phyloP scores from a whole-genome alignment of 225 moss, liverwort and hornwort species.

The Climacium dendroides region DNA sequence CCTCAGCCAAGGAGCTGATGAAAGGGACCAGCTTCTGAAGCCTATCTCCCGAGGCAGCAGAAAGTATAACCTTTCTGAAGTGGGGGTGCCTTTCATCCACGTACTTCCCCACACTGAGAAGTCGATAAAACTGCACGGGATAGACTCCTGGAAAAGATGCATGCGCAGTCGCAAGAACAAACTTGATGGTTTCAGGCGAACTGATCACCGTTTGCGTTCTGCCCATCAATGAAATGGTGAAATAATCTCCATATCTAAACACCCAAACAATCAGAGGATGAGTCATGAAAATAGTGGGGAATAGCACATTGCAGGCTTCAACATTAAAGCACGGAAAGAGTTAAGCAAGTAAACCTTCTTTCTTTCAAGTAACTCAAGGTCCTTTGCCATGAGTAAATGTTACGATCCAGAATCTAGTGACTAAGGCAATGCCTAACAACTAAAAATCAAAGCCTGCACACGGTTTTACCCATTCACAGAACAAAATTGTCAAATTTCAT shows the following conservation, averaged over 20 bases:
- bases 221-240: not conserved
- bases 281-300: not conserved
- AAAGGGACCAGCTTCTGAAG: not conserved
- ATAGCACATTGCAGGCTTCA: not conserved
- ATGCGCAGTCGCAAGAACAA: not conserved
- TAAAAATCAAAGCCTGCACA: not conserved
- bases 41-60: not conserved
- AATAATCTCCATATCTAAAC: slow-evolving; percentile 1
- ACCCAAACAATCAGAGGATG: not conserved
- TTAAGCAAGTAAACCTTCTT: not conserved
- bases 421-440: not conserved
- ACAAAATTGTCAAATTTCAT: not conserved
- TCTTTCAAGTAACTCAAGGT: not conserved
- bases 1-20: slow-evolving; percentile 7
- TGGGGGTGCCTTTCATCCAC: not conserved
- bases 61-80: not conserved
- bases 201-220: not conserved
- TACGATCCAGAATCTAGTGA: not conserved
- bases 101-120: not conserved
- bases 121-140: rapidly evolving
- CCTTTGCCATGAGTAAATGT: not conserved
- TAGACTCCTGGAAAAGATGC: not conserved
- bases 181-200: slow-evolving; percentile 7
- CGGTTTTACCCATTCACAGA: not conserved
- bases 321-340: not conserved